phyloP scores from a whole-genome alignment of 164 flowering plant species.

The Tetracentron sinense region DNA sequence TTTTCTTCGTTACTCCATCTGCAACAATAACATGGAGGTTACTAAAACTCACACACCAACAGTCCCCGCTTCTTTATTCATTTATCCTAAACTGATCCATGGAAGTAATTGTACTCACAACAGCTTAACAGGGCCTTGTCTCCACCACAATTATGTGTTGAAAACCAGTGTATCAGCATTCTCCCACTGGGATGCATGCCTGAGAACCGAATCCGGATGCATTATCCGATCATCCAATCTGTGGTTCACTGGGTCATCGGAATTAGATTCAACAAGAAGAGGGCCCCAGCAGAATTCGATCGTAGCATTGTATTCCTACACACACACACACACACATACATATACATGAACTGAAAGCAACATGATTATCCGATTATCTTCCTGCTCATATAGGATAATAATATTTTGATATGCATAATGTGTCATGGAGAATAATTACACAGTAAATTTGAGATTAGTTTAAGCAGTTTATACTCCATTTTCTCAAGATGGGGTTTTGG shows the following conservation, averaged over 20 bases:
- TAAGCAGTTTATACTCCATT: no score
- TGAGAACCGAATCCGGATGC: conserved; percentile 54
- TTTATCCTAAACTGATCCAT: not conserved
- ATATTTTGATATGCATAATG: not conserved
- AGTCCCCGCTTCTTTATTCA: not conserved
- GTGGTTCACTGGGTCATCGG: conserved; percentile 64
- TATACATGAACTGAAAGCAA: not conserved
- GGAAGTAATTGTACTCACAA: conserved; percentile 43
- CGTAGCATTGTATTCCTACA: conserved; percentile 75
- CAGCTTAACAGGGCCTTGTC: conserved; percentile 55
- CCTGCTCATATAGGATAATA: no score
- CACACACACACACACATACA: conserved; percentile 8
- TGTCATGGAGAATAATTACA: not conserved
- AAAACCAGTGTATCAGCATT: conserved; percentile 73
- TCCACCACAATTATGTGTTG: conserved; percentile 83
- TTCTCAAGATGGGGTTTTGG: conserved; percentile 31
- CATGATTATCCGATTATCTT: not conserved
- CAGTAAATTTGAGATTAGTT: no score
- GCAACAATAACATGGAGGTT: conserved; percentile 12
- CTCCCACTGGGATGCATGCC: conserved; percentile 67
- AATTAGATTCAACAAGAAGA: conserved; percentile 79
- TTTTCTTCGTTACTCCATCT: conserved; percentile 77
- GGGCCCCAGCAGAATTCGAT: conserved; percentile 91
- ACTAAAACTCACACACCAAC: not conserved
- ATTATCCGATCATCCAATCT: conserved; percentile 73